Base-by-base conservation (phyloP, 179 eudicot genomes). In the Gypsophila paniculata region DNA sequence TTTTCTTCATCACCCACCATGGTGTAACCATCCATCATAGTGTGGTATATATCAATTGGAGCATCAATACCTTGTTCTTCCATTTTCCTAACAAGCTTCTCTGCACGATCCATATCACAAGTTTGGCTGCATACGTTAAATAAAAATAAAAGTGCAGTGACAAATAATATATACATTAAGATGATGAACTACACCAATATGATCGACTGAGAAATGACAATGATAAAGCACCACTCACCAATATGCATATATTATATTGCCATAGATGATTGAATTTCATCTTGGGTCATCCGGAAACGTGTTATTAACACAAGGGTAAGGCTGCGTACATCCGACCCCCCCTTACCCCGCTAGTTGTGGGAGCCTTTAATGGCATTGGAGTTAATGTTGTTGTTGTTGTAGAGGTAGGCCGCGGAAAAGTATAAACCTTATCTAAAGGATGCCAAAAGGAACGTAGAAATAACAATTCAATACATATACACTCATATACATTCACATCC, bases 1-100 rank as follows among this genome's bases (percentile, higher is more conserved):
- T 93, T 93, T 44, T 84, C 93, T 84, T 89, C 97, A 68, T 93
- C 83, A 23, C 89, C 87, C 76, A 82, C 77, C 96, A 89, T 91
- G 64, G 97, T 88, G 80, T 93, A 93, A 61, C 98, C 98, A 85
- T 91, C 96, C 97, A 93, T 93, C 98, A 93, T 93, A 23, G 89
- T 89, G 71, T 93, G 98, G 75, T 93, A 93, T 80, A 89, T 91
- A 80, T 86, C 96, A 65, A 89, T 84, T 58, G 93, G 86, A 72
- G 97, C 98, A 84, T 93, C 98, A 78, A 93, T 88, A 78, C 98
- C 98, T 80, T 88, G 91, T 79, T 91, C 97, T 81, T 93, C 98
- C 98, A 91, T 93, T 82, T 93, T 97, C 84, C 93, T 88, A 61
- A 93, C 97, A 78, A 89, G 88, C 49, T 78, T 87, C 85, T 93